These are phyloP conservation scores for Fusarium lyarnte DNA, from an alignment of 2,329 filamentous ascomycete species.

Conservation along the genomic window DNA sequence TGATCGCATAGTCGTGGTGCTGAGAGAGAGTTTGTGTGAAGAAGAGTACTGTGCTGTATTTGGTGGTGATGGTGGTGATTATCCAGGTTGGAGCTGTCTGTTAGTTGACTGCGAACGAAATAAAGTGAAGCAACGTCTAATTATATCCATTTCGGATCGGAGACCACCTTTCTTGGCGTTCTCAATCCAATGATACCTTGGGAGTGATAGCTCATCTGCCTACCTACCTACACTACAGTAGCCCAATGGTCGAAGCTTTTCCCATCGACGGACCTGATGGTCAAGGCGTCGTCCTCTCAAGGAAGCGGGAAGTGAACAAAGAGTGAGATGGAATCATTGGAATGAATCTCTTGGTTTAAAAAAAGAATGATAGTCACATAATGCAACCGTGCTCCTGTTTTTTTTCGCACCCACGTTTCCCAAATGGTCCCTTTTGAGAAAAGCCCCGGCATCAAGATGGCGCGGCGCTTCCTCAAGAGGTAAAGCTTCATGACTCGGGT, in stretches of 20 bases:
- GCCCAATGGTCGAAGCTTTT: constrained; percentile 7
- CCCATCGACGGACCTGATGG: neutral
- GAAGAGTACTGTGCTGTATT: neutral
- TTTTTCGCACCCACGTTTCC: constrained; percentile 1
- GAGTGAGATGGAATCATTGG: neutral
- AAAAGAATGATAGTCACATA: neutral
- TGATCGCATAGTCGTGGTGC: constrained; percentile 24
- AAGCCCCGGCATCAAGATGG: constrained; percentile 25
- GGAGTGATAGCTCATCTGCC: neutral
- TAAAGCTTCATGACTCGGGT: constrained; percentile 21
- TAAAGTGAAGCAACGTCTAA: constrained; percentile 3
- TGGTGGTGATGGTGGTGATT: neutral
- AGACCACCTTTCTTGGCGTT: neutral
- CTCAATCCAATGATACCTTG: neutral
- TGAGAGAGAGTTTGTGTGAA: neutral
- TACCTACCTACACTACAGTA: neutral
- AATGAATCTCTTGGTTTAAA: neutral
- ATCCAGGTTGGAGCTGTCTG: constrained; percentile 11
- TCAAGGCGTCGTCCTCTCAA: neutral
- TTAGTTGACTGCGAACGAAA: neutral
- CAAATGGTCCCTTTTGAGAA: constrained; percentile 13
- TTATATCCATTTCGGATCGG: constrained; percentile 22
- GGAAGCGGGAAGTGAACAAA: neutral
- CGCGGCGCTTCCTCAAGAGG: constrained; percentile 37
- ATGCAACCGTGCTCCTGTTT: constrained; percentile 4